Percentiles rank a stretch among this genome's conserved stretches.
These are phyloP conservation scores for Gymnopus androsaceus DNA, from an alignment of 1,284 basidiomycete genomes.

Conservation along the genomic window DNA sequence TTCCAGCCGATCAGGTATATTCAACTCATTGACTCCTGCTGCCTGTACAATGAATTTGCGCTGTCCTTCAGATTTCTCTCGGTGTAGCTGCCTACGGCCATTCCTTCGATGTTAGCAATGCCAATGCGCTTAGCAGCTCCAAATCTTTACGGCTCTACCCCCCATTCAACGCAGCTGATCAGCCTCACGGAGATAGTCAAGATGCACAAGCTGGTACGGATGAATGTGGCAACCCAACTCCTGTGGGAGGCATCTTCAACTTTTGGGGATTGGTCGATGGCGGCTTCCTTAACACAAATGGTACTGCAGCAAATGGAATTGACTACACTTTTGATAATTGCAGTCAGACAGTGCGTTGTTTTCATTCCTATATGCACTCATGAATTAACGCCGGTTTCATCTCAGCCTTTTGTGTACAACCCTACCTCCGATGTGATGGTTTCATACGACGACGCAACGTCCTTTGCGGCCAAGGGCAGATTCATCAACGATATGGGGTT, in stretches of 20 bases:
- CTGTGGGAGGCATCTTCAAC: constrained; percentile 40
- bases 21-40: not conserved
- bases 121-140: constrained; percentile 39
- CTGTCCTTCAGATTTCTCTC: constrained; percentile 42
- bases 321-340: constrained; percentile 59
- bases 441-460: constrained; percentile 60
- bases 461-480: constrained; percentile 61
- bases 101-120: constrained; percentile 48
- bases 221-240: constrained; percentile 48
- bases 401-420: constrained; percentile 67
- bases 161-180: constrained; percentile 43
- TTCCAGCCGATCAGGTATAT: constrained; percentile 68
- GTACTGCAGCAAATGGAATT: constrained; percentile 50
- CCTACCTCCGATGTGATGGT: constrained; percentile 52
- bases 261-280: constrained; percentile 61
- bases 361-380: not conserved
- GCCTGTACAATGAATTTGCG: not conserved
- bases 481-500: constrained; percentile 55
- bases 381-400: not conserved
- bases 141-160: constrained; percentile 49
- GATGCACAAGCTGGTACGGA: constrained; percentile 43
- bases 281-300: constrained; percentile 56
- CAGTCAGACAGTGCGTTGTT: constrained; percentile 62
- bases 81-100: constrained; percentile 82
- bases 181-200: constrained; percentile 55